These are phyloP conservation scores for Wickerhamiella sorbophila DNA, from an alignment of 805 yeast genomes.

Conservation along the genomic window DNA sequence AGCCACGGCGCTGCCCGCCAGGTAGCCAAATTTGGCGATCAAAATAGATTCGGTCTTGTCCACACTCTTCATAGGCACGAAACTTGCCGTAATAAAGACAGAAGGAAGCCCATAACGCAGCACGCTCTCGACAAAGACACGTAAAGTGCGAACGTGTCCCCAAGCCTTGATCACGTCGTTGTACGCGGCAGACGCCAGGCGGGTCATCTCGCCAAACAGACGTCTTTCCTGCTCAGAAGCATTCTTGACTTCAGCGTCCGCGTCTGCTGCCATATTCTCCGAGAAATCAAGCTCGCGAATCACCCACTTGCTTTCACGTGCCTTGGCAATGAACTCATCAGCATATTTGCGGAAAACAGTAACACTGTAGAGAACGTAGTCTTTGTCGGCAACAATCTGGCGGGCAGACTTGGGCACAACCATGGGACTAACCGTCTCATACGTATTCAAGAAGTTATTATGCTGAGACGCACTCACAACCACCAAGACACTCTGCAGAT, in stretches of 20 bases:
- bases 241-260: slow-evolving; percentile 64
- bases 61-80: slow-evolving; percentile 32
- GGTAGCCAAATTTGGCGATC: slow-evolving; percentile 63
- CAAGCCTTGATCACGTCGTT: slow-evolving; percentile 72
- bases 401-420: slow-evolving; percentile 88
- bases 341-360: slow-evolving; percentile 74
- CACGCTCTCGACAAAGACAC: slow-evolving; percentile 84
- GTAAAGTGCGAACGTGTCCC: slow-evolving; percentile 78
- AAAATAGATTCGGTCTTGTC: slow-evolving; percentile 55
- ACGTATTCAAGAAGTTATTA: slow-evolving; percentile 46
- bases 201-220: slow-evolving; percentile 54
- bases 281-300: slow-evolving; percentile 88
- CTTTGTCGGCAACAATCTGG: slow-evolving; percentile 55
- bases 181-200: slow-evolving; percentile 81
- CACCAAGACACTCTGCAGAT: slow-evolving; percentile 68
- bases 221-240: slow-evolving; percentile 64
- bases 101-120: slow-evolving; percentile 96
- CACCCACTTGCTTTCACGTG: slow-evolving; percentile 77
- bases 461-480: slow-evolving; percentile 67
- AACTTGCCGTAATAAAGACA: slow-evolving; percentile 46
- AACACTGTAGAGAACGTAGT: slow-evolving; percentile 58
- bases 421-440: slow-evolving; percentile 64
- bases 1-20: slow-evolving; percentile 80
- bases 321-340: slow-evolving; percentile 49
- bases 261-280: slow-evolving; percentile 51